These are phyloP conservation scores for Musa balbisiana DNA, from an alignment of 202 grass and related monocot genomes.

Conservation along the genomic window DNA sequence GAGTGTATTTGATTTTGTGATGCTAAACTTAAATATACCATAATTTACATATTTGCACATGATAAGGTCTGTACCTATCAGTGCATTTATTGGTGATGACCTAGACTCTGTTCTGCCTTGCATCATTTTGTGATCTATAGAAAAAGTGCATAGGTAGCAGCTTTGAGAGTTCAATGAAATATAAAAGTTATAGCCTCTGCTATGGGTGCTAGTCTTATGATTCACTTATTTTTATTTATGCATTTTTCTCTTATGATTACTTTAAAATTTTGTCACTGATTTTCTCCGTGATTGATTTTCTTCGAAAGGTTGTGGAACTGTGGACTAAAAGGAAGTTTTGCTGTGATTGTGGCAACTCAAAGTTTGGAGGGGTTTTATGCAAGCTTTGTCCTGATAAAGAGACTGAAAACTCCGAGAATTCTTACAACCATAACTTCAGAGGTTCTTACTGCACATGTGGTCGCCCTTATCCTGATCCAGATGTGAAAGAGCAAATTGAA, in stretches of 20 bases:
- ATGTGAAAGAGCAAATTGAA: conserved; percentile 75
- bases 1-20: not conserved
- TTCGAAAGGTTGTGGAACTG: conserved; percentile 62
- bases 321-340: conserved; percentile 95
- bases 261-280: not conserved
- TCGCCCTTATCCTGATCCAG: conserved; percentile 95
- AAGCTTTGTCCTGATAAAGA: conserved; percentile 81
- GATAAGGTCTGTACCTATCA: too few relatives aligned
- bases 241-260: not conserved
- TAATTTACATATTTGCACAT: too few relatives aligned
- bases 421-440: conserved; percentile 93
- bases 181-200: too few relatives aligned
- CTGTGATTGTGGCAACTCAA: conserved; percentile 93
- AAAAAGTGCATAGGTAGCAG: not conserved
- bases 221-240: conserved; percentile 7
- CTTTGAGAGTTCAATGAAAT: too few relatives aligned
- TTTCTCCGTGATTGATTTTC: not conserved
- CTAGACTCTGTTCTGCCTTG: too few relatives aligned
- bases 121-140: not conserved
- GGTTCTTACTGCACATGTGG: conserved; percentile 84
- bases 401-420: conserved; percentile 57
- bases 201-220: not conserved
- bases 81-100: too few relatives aligned
- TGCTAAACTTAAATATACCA: too few relatives aligned
- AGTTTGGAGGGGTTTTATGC: conserved; percentile 60